These are phyloP conservation scores for Xylaria arbuscula DNA, from an alignment of 2,329 filamentous ascomycete genomes.

Conservation along the genomic window DNA sequence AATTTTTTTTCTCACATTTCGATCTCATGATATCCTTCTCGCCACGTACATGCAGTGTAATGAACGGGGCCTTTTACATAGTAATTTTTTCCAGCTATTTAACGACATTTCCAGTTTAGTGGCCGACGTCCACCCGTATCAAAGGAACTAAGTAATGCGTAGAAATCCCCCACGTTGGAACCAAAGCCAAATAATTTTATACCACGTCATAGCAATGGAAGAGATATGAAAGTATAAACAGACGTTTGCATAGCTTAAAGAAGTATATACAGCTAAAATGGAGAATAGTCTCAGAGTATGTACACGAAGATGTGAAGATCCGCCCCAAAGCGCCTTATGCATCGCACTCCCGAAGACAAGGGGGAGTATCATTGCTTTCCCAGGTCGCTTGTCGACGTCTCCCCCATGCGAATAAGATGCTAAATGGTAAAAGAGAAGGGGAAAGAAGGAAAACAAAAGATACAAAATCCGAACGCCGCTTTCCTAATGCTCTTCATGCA, in stretches of 20 bases:
- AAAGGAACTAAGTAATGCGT: too few relatives aligned
- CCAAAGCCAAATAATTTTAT: background rate
- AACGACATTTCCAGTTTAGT: too few relatives aligned
- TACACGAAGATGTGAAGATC: slow-evolving; percentile 34
- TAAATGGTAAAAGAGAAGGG: slow-evolving; percentile 19
- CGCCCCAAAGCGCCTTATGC: slow-evolving; percentile 4
- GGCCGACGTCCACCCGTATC: too few relatives aligned
- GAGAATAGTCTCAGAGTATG: slow-evolving; percentile 35
- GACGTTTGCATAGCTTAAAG: slow-evolving; percentile 4
- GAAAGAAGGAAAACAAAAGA: slow-evolving; percentile 15
- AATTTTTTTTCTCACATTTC: too few relatives aligned
- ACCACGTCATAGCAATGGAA: background rate
- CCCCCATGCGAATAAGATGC: slow-evolving; percentile 27
- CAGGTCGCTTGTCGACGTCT: slow-evolving; percentile 17
- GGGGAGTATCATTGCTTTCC: background rate
- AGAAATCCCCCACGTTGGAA: too few relatives aligned
- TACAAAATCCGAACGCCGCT: slow-evolving; percentile 28
- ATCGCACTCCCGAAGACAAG: slow-evolving; percentile 4
- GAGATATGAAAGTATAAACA: background rate
- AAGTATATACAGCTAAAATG: slow-evolving; percentile 39
- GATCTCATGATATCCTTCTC: too few relatives aligned
- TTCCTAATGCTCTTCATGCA: slow-evolving; percentile 16
- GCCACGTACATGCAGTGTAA: too few relatives aligned
- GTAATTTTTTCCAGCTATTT: background rate
- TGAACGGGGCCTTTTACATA: background rate